phyloP scores from a whole-genome alignment of 116 monocot genomes.

The Zostera marina region DNA sequence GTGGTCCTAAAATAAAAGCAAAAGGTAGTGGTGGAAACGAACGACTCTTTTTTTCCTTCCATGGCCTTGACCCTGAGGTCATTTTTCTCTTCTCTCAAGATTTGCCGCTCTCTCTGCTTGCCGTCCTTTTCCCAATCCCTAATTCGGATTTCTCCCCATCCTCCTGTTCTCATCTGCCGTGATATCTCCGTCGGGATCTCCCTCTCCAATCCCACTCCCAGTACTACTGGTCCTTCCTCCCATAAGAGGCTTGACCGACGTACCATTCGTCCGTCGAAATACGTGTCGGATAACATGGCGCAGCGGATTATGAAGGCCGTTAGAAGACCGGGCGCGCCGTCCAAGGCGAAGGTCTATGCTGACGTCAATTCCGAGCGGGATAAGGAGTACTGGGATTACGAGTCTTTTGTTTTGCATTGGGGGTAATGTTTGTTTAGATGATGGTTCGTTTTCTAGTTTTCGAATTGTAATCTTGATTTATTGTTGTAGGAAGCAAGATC shows the following conservation, averaged over 20 bases:
- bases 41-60: slow-evolving; percentile 2
- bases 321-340: slow-evolving; percentile 35
- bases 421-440: slow-evolving; percentile 5
- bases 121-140: background rate
- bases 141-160: background rate
- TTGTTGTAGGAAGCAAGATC: slow-evolving; percentile 60
- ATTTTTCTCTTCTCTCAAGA: slow-evolving; percentile 10
- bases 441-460: background rate
- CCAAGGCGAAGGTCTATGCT: slow-evolving; percentile 14
- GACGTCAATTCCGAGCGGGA: slow-evolving; percentile 11
- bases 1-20: too few relatives aligned
- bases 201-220: background rate
- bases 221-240: background rate
- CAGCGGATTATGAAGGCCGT: slow-evolving; percentile 51
- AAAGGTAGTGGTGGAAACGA: too few relatives aligned
- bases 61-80: slow-evolving; percentile 40
- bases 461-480: background rate
- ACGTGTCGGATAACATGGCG: slow-evolving; percentile 33
- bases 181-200: slow-evolving; percentile 12
- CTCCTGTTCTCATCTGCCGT: slow-evolving; percentile 5
- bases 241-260: background rate
- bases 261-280: background rate
- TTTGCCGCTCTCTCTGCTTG: slow-evolving; percentile 6
- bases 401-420: slow-evolving; percentile 15
- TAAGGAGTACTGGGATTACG: slow-evolving; percentile 24